Percentiles rank a stretch among this genome's conserved stretches.
phyloP scores from a whole-genome alignment of 148 eudicot genomes.

The Rhododendron ferrugineum region DNA sequence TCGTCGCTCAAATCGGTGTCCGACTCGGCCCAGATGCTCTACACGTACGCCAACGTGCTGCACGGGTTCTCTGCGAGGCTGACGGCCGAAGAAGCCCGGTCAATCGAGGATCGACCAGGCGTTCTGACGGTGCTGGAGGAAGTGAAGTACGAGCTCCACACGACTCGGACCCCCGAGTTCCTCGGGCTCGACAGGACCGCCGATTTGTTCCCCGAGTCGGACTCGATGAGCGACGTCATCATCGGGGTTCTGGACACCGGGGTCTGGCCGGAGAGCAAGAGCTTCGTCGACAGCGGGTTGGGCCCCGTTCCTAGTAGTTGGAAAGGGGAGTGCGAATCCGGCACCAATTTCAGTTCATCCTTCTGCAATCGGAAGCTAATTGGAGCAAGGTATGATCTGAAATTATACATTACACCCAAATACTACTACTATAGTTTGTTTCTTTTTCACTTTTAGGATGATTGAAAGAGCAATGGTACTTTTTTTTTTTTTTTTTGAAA shows the following conservation, averaged over 20 bases:
- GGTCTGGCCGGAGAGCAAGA: conserved; percentile 44
- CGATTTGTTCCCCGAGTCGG: conserved; percentile 25
- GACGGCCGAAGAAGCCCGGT: conserved; percentile 23
- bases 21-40: conserved; percentile 26
- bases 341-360: conserved; percentile 32
- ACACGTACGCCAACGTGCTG: conserved; percentile 33
- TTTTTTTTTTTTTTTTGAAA: too few relatives aligned
- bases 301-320: conserved; percentile 36
- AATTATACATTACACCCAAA: neutral
- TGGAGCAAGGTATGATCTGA: conserved; percentile 25
- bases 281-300: conserved; percentile 34
- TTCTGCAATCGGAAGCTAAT: conserved; percentile 39
- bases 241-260: conserved; percentile 48
- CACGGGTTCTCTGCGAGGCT: conserved; percentile 41
- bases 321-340: conserved; percentile 39
- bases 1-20: conserved; percentile 42
- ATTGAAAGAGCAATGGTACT: too few relatives aligned
- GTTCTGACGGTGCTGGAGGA: conserved; percentile 31
- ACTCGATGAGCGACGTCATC: conserved; percentile 28
- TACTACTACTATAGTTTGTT: neutral
- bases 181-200: conserved; percentile 32
- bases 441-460: too few relatives aligned
- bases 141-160: conserved; percentile 39
- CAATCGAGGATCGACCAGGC: conserved; percentile 24
- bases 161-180: conserved; percentile 41